Evolutionary conservation across 148 eudicot genomes (phyloP).

Genomic region (Rhododendron molle): DNA sequence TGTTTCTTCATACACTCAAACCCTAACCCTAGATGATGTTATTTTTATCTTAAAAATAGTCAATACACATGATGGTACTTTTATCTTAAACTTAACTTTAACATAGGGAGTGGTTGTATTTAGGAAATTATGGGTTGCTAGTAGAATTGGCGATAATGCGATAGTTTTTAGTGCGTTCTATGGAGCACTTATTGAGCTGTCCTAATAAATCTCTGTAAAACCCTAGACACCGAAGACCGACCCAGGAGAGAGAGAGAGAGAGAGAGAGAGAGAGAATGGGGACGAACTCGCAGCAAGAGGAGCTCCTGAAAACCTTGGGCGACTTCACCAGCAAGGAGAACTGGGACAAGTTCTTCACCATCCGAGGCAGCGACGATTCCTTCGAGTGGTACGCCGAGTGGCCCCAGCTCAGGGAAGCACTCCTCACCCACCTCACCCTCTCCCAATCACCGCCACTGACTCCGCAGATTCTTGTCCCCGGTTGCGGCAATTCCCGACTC

Average conservation of each 20-base stretch:
- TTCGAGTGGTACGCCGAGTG: slow-evolving; percentile 99
- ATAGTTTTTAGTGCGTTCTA: too few relatives aligned
- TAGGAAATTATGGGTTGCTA: too few relatives aligned
- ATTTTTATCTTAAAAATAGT: too few relatives aligned
- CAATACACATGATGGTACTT: too few relatives aligned
- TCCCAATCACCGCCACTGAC: not conserved
- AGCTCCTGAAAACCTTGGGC: slow-evolving; percentile 60
- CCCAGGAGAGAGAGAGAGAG: not conserved
- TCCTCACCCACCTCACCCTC: slow-evolving; percentile 39
- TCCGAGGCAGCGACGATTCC: slow-evolving; percentile 59
- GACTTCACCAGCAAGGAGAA: slow-evolving; percentile 91
- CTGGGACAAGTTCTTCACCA: slow-evolving; percentile 88
- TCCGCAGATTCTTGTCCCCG: slow-evolving; percentile 69
- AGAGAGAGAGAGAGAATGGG: slow-evolving; percentile 18
- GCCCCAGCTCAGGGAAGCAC: slow-evolving; percentile 62
- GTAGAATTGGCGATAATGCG: too few relatives aligned
- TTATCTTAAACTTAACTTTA: too few relatives aligned
- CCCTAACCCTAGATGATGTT: too few relatives aligned
- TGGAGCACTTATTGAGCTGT: too few relatives aligned
- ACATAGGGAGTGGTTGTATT: too few relatives aligned
- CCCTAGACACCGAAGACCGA: not conserved
- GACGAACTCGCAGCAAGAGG: slow-evolving; percentile 31
- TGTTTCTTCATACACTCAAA: too few relatives aligned
- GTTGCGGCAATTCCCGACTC: slow-evolving; percentile 82
- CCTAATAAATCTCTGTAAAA: not conserved